Conservation (phyloP, 2,329 filamentous ascomycete genomes). For the Leptodontidium sp. region DNA sequence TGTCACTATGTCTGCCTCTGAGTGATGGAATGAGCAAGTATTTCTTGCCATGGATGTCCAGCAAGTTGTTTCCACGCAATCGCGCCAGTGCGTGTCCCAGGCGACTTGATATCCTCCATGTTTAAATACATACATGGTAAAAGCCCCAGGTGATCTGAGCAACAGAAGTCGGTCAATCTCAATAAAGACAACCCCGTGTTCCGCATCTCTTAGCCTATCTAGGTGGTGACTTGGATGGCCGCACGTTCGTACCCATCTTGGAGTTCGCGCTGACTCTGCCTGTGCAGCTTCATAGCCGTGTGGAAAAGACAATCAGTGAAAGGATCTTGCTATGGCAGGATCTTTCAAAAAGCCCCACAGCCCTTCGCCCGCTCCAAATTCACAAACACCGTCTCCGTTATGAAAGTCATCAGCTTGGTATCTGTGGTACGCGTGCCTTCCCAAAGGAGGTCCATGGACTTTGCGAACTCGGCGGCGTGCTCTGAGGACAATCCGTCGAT, state of each 20-base stretch:
- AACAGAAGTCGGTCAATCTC: too few species aligned
- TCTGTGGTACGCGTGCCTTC: too few species aligned
- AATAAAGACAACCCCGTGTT: too few species aligned
- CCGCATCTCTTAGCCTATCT: too few species aligned
- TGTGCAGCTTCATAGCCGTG: not conserved
- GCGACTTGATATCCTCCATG: conserved; percentile 20
- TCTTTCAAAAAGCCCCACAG: not conserved
- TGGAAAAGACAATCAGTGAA: not conserved
- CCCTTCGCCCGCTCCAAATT: not conserved
- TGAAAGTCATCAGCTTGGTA: too few species aligned
- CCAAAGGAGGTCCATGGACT: too few species aligned
- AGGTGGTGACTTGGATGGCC: too few species aligned
- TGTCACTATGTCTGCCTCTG: not conserved
- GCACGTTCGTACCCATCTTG: conserved; percentile 21
- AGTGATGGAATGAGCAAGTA: not conserved
- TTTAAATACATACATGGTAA: conserved; percentile 24
- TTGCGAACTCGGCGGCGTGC: too few species aligned
- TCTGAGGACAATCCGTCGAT: too few species aligned
- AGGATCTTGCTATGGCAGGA: not conserved
- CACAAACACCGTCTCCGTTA: not conserved
- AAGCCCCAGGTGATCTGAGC: conserved; percentile 21
- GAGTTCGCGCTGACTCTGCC: conserved; percentile 18
- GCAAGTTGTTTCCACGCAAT: not conserved
- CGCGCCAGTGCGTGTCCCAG: conserved; percentile 4
- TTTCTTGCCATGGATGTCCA: not conserved